Evolutionary conservation across 2,329 filamentous ascomycete species (phyloP).

Genomic region (Xylaria sp.): DNA sequence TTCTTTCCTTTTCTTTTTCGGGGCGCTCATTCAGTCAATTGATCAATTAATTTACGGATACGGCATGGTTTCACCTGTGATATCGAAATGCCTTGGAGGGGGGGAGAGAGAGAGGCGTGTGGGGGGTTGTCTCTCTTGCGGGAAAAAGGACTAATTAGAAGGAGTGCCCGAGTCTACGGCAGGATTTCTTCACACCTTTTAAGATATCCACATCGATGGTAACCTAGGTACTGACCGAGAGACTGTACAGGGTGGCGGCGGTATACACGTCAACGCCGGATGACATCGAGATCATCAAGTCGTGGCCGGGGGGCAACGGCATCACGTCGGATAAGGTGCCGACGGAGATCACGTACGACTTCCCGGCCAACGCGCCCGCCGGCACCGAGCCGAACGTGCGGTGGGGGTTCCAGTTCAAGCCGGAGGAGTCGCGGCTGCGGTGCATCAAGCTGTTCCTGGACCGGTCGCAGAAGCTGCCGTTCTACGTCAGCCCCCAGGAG

Average conservation of each 20-base stretch:
- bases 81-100: too few relatives aligned
- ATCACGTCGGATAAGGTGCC: slow-evolving; percentile 89
- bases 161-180: background rate
- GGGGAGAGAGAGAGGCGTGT: too few relatives aligned
- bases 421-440: slow-evolving; percentile 73
- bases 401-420: slow-evolving; percentile 85
- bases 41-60: background rate
- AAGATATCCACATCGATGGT: background rate
- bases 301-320: slow-evolving; percentile 80
- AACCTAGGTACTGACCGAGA: slow-evolving; percentile 17
- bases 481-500: slow-evolving; percentile 77
- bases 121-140: too few relatives aligned
- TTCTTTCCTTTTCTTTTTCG: background rate
- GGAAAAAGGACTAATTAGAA: too few relatives aligned
- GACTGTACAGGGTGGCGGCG: slow-evolving; percentile 66
- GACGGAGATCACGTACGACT: slow-evolving; percentile 71
- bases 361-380: slow-evolving; percentile 41
- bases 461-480: slow-evolving; percentile 76
- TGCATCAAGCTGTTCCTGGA: slow-evolving; percentile 87
- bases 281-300: slow-evolving; percentile 82
- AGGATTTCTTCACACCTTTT: background rate
- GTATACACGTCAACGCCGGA: slow-evolving; percentile 77
- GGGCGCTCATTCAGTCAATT: too few relatives aligned
- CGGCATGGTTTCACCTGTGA: background rate
- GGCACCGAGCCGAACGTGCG: slow-evolving; percentile 57